phyloP scores from a whole-genome alignment of 2,329 filamentous ascomycete species.

The Colletotrichum somersetense region DNA sequence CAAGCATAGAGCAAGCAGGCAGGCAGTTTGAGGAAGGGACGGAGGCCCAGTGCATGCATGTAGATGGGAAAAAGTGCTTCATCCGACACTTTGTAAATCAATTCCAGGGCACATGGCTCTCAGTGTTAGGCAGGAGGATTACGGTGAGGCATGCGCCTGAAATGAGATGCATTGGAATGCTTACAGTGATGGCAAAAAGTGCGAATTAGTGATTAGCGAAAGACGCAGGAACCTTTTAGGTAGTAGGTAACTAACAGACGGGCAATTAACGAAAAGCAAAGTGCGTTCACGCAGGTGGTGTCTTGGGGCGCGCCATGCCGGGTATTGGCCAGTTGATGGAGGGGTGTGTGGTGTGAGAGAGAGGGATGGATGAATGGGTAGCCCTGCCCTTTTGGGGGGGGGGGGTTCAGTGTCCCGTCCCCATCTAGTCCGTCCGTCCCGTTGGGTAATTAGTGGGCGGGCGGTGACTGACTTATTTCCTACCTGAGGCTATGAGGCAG shows the following conservation, averaged over 20 bases:
- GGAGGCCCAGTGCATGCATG: neutral
- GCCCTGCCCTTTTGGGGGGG: neutral
- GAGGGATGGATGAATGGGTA: neutral
- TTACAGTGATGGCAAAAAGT: neutral
- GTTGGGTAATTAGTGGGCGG: conserved; percentile 1
- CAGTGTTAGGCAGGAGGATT: neutral
- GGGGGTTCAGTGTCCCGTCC: neutral
- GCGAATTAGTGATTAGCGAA: neutral
- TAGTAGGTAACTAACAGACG: neutral
- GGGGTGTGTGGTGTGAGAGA: neutral
- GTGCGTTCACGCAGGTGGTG: neutral
- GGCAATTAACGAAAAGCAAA: conserved; percentile 3
- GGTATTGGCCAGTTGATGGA: neutral
- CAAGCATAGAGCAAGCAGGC: neutral
- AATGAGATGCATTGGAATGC: neutral
- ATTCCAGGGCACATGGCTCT: conserved; percentile 5
- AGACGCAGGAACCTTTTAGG: neutral
- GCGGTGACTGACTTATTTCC: conserved; percentile 24
- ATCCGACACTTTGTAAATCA: conserved; percentile 1
- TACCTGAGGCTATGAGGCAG: conserved; percentile 14
- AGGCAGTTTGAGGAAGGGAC: conserved; percentile 5
- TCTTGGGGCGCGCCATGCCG: neutral
- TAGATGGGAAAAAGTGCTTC: neutral
- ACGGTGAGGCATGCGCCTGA: conserved; percentile 14
- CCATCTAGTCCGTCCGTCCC: neutral